Conservation (phyloP, 2,329 filamentous ascomycete genomes). For the Neobulgaria alba region DNA sequence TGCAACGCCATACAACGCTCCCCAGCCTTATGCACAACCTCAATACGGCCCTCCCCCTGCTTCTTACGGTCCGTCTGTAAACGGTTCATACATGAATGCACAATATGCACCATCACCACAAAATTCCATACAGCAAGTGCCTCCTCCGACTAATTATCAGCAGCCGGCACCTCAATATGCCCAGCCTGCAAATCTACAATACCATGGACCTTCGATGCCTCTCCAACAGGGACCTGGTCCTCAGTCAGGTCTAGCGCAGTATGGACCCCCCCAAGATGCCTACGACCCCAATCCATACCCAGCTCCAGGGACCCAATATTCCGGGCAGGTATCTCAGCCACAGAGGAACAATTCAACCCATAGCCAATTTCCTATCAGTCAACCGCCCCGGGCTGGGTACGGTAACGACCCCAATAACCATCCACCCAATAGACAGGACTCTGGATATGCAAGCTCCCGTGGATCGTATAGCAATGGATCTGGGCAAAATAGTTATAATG, state of each 20-base stretch:
- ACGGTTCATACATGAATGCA: neutral
- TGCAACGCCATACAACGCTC: neutral
- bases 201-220: constrained; percentile 3
- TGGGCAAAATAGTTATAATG: constrained; percentile 6
- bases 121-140: neutral
- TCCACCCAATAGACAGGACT: constrained; percentile 22
- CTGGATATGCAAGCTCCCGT: constrained; percentile 24
- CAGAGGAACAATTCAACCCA: constrained; percentile 1
- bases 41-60: constrained; percentile 6
- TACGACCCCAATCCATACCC: constrained; percentile 5
- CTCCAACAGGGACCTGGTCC: constrained; percentile 6
- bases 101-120: constrained; percentile 5
- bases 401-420: constrained; percentile 7
- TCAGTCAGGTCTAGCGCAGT: constrained; percentile 11
- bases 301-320: constrained; percentile 3
- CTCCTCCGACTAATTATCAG: neutral
- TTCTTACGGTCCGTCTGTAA: neutral
- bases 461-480: constrained; percentile 22
- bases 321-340: neutral
- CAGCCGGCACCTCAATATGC: constrained; percentile 10
- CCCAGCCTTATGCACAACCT: constrained; percentile 4
- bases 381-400: constrained; percentile 5
- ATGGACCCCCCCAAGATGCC: constrained; percentile 10
- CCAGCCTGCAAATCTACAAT: constrained; percentile 1
- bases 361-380: constrained; percentile 3